Percentiles rank a stretch among this genome's conserved stretches.
phyloP scores from a whole-genome alignment of 768 basidiomycete genomes.

The Xerocomellus intermedius region DNA sequence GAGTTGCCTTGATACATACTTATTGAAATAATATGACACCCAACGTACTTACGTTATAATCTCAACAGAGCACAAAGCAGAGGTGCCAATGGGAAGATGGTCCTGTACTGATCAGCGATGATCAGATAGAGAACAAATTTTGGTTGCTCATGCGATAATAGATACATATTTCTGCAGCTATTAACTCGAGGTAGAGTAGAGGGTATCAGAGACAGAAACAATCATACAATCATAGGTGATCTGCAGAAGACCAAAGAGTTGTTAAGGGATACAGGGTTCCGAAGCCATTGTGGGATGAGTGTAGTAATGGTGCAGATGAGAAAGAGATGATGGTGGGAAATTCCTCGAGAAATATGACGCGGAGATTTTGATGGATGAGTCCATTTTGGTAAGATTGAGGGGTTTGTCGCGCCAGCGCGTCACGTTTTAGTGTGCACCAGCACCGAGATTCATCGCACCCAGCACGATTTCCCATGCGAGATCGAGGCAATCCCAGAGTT shows the following conservation, averaged over 20 bases:
- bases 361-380: conserved; percentile 12
- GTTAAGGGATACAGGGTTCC: conserved; percentile 31
- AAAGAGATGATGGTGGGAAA: conserved; percentile 28
- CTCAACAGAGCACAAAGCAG: not conserved
- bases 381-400: conserved; percentile 20
- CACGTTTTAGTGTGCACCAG: conserved; percentile 35
- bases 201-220: conserved; percentile 27
- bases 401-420: conserved; percentile 20
- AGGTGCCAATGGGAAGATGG: not conserved
- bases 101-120: not conserved
- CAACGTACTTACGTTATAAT: not conserved
- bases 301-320: conserved; percentile 21
- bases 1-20: not conserved
- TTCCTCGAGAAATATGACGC: conserved; percentile 10
- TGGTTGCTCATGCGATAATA: conserved; percentile 17
- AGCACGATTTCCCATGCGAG: conserved; percentile 65
- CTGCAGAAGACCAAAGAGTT: conserved; percentile 4
- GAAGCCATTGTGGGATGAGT: conserved; percentile 17
- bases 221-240: conserved; percentile 24
- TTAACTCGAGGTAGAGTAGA: conserved; percentile 30
- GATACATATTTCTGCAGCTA: conserved; percentile 31
- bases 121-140: conserved; percentile 3
- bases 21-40: not conserved
- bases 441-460: conserved; percentile 55
- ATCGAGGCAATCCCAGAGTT: conserved; percentile 67